phyloP scores from a whole-genome alignment of 805 yeast genomes.

The Sugiyamaella smithiae region DNA sequence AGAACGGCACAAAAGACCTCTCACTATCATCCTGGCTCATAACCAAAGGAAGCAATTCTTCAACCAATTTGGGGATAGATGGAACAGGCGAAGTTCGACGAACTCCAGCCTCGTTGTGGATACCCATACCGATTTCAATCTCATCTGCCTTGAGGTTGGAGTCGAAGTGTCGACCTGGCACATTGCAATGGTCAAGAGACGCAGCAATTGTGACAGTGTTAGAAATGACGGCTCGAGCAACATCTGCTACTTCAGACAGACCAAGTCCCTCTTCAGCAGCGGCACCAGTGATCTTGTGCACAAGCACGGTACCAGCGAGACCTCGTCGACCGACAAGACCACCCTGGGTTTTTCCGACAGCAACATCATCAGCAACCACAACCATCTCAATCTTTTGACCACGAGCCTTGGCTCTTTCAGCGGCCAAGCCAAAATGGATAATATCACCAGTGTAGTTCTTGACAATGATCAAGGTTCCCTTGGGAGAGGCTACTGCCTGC shows the following conservation, averaged over 20 bases:
- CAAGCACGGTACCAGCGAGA: slow-evolving; percentile 83
- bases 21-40: slow-evolving; percentile 66
- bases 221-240: slow-evolving; percentile 60
- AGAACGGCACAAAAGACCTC: slow-evolving; percentile 75
- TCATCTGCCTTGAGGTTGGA: slow-evolving; percentile 54
- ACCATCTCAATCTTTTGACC: slow-evolving; percentile 73
- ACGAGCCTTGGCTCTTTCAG: slow-evolving; percentile 77
- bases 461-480: slow-evolving; percentile 75
- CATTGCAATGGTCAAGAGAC: slow-evolving; percentile 82
- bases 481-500: slow-evolving; percentile 49
- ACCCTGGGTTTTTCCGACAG: slow-evolving; percentile 87
- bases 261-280: slow-evolving; percentile 45
- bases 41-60: slow-evolving; percentile 56
- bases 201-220: slow-evolving; percentile 85
- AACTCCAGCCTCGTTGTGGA: slow-evolving; percentile 92
- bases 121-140: slow-evolving; percentile 92
- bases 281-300: slow-evolving; percentile 84
- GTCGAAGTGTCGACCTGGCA: slow-evolving; percentile 74
- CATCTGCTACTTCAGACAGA: slow-evolving; percentile 51
- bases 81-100: slow-evolving; percentile 66
- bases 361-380: slow-evolving; percentile 87
- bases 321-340: slow-evolving; percentile 94
- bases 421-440: slow-evolving; percentile 87
- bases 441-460: slow-evolving; percentile 96
- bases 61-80: slow-evolving; percentile 55